These are phyloP conservation scores for Thuja plicata DNA, from an alignment of 83 land plant species.

Conservation along the genomic window DNA sequence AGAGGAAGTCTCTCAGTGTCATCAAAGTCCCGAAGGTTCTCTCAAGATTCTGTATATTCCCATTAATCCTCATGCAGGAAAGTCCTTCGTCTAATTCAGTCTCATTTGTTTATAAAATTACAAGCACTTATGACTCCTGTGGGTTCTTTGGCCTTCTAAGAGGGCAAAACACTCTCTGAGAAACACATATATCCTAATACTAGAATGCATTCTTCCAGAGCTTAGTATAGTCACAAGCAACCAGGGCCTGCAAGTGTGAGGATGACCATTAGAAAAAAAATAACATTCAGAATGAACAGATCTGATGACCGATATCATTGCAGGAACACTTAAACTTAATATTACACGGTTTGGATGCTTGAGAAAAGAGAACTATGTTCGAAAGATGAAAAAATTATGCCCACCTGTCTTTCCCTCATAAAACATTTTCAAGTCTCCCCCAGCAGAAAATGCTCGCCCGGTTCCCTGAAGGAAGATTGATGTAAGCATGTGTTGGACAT, in stretches of 20 bases:
- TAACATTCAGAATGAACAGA: not conserved
- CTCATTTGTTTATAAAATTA: not conserved
- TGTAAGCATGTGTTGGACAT: not conserved
- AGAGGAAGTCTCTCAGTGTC: not conserved
- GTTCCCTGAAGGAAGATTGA: conserved; percentile 49
- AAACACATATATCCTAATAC: not conserved
- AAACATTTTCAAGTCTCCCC: conserved; percentile 94
- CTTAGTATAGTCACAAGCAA: conserved; percentile 1
- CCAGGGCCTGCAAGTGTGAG: not conserved
- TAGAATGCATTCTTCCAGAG: not conserved
- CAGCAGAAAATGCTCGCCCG: conserved; percentile 94
- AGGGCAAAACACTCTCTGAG: not conserved
- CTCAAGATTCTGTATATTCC: no score
- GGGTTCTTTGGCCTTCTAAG: not conserved
- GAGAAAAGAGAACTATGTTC: not conserved
- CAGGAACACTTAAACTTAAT: not conserved
- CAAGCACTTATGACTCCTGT: not conserved
- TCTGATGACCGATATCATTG: not conserved
- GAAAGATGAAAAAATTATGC: not conserved
- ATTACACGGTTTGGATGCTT: not conserved
- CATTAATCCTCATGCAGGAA: not conserved
- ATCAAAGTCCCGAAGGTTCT: not conserved
- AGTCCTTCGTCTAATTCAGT: not conserved
- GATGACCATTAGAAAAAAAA: not conserved
- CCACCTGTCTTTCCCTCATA: conserved; percentile 67